A percentile compares a stretch with the other conserved stretches of the same genome.
These are phyloP conservation scores for Gamarada debralockiae DNA, from an alignment of 495 filamentous ascomycete species.

Conservation along the genomic window DNA sequence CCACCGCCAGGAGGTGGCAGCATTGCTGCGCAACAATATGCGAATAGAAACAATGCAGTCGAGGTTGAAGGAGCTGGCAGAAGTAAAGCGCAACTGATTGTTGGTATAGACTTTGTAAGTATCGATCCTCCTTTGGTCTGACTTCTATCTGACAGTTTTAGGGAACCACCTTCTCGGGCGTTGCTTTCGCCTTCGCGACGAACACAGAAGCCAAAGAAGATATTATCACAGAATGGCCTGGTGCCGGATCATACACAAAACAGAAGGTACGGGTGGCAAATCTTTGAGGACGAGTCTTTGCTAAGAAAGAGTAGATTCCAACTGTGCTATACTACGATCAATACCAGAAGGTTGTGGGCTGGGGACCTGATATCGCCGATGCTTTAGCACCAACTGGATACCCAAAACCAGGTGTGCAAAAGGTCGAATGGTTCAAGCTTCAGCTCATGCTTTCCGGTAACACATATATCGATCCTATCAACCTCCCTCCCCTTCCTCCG, in stretches of 20 bases:
- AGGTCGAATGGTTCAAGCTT: constrained; percentile 78
- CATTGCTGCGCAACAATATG: constrained; percentile 38
- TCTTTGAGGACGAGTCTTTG: too few species aligned
- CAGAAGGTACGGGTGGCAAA: constrained; percentile 54
- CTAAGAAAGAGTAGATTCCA: constrained; percentile 49
- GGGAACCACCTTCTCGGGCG: constrained; percentile 74
- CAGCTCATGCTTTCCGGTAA: constrained; percentile 76
- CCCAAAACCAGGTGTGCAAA: constrained; percentile 71
- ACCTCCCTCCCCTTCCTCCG: constrained; percentile 68
- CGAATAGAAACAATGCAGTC: constrained; percentile 51
- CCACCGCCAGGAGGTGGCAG: constrained; percentile 17
- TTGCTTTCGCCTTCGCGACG: constrained; percentile 71
- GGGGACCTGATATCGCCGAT: constrained; percentile 74
- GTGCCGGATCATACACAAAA: constrained; percentile 70
- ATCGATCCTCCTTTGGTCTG: neutral
- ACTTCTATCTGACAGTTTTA: constrained; percentile 25
- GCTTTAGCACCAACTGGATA: constrained; percentile 70
- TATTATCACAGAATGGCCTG: constrained; percentile 76
- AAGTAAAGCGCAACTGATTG: constrained; percentile 75
- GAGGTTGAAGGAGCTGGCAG: constrained; percentile 86
- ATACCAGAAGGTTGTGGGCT: constrained; percentile 73
- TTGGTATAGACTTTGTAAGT: constrained; percentile 78
- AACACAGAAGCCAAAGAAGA: constrained; percentile 76
- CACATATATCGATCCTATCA: constrained; percentile 77
- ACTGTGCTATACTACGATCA: constrained; percentile 75